Percentiles rank a stretch among this genome's conserved stretches.
Evolutionary conservation across 257 asterid species (phyloP).

Genomic region (Buddleja alternifolia): DNA sequence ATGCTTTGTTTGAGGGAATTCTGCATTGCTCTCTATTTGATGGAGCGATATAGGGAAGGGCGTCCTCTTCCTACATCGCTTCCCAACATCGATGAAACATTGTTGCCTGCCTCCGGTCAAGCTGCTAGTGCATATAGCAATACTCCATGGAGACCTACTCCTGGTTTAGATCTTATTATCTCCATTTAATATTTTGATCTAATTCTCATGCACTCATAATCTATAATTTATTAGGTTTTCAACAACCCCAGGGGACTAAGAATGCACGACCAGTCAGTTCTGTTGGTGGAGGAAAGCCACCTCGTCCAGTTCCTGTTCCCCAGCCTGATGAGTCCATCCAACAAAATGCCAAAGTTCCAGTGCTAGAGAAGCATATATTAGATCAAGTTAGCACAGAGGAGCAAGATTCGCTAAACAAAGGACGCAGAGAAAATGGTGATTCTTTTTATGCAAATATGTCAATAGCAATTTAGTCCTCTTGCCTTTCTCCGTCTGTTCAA

Average conservation of each 20-base stretch:
- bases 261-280: conserved; percentile 48
- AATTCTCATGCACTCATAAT: conserved; percentile 18
- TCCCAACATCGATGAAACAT: conserved; percentile 71
- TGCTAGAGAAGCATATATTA: conserved; percentile 81
- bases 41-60: conserved; percentile 96
- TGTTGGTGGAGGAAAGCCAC: conserved; percentile 75
- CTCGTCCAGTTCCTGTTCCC: conserved; percentile 85
- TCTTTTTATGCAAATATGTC: conserved; percentile 5
- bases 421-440: conserved; percentile 91
- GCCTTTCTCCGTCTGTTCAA: too few species aligned
- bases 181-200: conserved; percentile 6
- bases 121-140: conserved; percentile 52
- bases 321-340: conserved; percentile 74
- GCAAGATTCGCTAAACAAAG: conserved; percentile 72
- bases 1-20: conserved; percentile 94
- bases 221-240: conserved; percentile 52
- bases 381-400: conserved; percentile 96
- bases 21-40: conserved; percentile 89
- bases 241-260: conserved; percentile 63
- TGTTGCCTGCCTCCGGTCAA: conserved; percentile 54
- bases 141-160: conserved; percentile 67
- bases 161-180: conserved; percentile 52
- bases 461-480: conserved; percentile 5
- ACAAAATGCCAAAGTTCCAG: conserved; percentile 85
- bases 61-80: conserved; percentile 72